Percentiles rank a stretch among this genome's conserved stretches.
These are phyloP conservation scores for Myxozyma mucilagina DNA, from an alignment of 805 yeast genomes.

Conservation along the genomic window DNA sequence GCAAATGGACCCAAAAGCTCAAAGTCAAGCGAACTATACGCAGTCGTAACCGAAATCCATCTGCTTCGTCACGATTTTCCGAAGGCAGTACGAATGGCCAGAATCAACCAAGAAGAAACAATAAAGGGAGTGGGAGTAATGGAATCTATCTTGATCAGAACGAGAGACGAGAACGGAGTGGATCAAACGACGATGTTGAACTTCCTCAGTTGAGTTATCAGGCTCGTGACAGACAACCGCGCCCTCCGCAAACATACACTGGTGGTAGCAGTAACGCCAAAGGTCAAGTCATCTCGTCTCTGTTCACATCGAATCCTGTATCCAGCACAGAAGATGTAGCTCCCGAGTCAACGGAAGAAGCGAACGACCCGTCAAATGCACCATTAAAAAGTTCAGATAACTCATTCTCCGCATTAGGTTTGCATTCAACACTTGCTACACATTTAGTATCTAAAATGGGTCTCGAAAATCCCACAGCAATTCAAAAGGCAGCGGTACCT, in stretches of 20 bases:
- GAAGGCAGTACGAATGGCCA: not conserved
- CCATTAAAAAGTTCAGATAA: conserved; percentile 66
- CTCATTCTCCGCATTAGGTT: conserved; percentile 70
- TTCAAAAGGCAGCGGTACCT: conserved; percentile 82
- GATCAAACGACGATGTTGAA: not conserved
- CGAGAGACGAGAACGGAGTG: not conserved
- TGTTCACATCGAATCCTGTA: conserved; percentile 70
- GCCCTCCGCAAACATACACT: not conserved
- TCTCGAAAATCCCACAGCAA: conserved; percentile 66
- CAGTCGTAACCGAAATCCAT: conserved; percentile 10
- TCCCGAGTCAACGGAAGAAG: conserved; percentile 19
- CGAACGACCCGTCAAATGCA: conserved; percentile 73
- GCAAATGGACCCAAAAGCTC: conserved; percentile 80
- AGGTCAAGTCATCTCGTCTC: conserved; percentile 58
- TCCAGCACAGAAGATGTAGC: conserved; percentile 36
- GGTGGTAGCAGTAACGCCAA: not conserved
- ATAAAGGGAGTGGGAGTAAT: conserved; percentile 23
- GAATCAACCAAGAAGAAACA: not conserved
- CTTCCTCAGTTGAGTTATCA: conserved; percentile 1
- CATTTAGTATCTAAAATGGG: conserved; percentile 60
- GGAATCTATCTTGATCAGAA: conserved; percentile 5
- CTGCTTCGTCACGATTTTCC: not conserved
- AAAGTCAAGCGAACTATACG: conserved; percentile 49
- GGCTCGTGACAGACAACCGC: not conserved
- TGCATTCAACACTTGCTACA: conserved; percentile 53